Evolutionary conservation across 2,329 filamentous ascomycete genomes (phyloP), one percentile per base, ranked within the genome.

Genomic region (Colletotrichum euphorbiae): DNA sequence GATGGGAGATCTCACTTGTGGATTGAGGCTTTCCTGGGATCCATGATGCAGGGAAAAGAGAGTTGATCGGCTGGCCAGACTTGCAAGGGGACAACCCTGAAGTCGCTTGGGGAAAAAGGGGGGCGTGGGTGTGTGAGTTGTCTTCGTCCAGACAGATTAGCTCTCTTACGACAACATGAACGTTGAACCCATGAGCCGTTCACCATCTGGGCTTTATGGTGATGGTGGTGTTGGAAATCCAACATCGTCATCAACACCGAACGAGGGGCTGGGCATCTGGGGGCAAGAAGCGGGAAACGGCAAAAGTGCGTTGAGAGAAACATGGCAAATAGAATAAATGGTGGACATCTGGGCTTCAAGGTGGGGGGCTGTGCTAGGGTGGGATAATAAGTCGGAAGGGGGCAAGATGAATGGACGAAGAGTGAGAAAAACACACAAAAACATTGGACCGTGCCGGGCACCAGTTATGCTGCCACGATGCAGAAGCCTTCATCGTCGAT

Each of bases 401-500:
- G 42, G 12, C 15, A 45, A 45, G 12, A 19, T 38, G 21, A 28
- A 28, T 28, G 6, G 28, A 28, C 28, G 28, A 28, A 28, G 6
- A 24, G 21, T 3, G 21, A 24, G 21, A 24, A 24, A 24, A 28
- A 8, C 4, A 28, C 24, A 6, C 6, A 28, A 28, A 4, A 28
- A 28, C 6, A 28, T 28, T 28, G 28, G 6, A 28, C 28, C 28
- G 6, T 28, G 28, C 28, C 28, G 28, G 28, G 6, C 28, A 28
- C 63, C 24, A 52, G 28, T 19, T 31, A 19, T 61, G 62, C 45
- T 51, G 51, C 58, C 55, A 60, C 55, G 43, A 48, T 66, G 63
- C 50, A 55, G 43, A 7, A 48, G n/a, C 58, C 50, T 45, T 33
- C 61, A 64, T 64, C 61, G 61, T 68, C 65, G 65, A 68, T 68